Percentiles rank a stretch among this genome's conserved stretches.
Evolutionary conservation across 1,284 basidiomycete genomes (phyloP).

Genomic region (Anthracocystis walkeri): DNA sequence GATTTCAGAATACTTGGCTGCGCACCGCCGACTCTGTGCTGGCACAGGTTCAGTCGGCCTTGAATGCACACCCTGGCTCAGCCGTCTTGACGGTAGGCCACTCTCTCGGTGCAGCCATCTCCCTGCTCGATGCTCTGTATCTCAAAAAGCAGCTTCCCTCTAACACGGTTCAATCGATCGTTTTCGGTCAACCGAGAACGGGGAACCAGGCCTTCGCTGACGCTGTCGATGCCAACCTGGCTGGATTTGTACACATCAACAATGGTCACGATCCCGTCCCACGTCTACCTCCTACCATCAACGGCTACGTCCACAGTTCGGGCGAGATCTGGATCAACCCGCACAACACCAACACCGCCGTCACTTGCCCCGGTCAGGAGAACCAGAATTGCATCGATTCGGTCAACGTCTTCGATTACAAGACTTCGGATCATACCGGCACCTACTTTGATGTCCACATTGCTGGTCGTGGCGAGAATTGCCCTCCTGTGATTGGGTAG

Average conservation of each 20-base stretch:
- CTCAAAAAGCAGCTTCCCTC: constrained; percentile 43
- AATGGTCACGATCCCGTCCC: constrained; percentile 58
- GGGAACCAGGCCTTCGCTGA: constrained; percentile 56
- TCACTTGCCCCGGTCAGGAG: constrained; percentile 63
- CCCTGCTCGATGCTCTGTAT: constrained; percentile 53
- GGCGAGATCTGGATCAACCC: constrained; percentile 63
- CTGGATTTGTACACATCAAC: constrained; percentile 54
- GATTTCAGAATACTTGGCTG: constrained; percentile 62
- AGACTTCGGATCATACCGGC: constrained; percentile 56
- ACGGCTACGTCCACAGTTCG: constrained; percentile 47
- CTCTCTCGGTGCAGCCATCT: constrained; percentile 62
- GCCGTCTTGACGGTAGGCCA: constrained; percentile 55
- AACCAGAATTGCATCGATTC: constrained; percentile 58
- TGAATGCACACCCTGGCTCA: constrained; percentile 36
- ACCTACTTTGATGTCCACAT: constrained; percentile 63
- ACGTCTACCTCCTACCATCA: constrained; percentile 47
- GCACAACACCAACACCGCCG: constrained; percentile 44
- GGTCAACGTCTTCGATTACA: constrained; percentile 36
- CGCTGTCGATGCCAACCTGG: constrained; percentile 50
- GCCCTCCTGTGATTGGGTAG: constrained; percentile 41
- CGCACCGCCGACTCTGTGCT: constrained; percentile 48
- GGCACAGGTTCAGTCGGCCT: constrained; percentile 47
- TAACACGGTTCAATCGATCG: constrained; percentile 37
- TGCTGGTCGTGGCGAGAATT: constrained; percentile 46
- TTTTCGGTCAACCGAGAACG: constrained; percentile 57